Base-by-base conservation (phyloP, 306 rosid genomes). In the Alnus glutinosa region DNA sequence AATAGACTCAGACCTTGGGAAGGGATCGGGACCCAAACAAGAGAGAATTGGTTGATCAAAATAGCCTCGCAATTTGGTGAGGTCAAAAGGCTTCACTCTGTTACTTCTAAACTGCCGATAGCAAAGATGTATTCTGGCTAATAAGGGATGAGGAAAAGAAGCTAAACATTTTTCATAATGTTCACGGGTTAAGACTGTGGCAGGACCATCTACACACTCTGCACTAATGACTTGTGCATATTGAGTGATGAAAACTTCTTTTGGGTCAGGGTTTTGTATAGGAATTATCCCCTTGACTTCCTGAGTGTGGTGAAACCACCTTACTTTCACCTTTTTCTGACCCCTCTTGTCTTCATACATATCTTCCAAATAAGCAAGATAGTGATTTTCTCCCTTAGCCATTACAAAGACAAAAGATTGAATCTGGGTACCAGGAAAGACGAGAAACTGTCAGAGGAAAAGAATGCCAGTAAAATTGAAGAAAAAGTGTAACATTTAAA, bases 281-380 rank as follows among this genome's bases (percentile, higher is more conserved):
- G 91, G 87, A 80, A 78, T 70, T 58, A 83, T 89, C 70, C 96
- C 98, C 80, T 90, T 93, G 83, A 95, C 98, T 89, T 95, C 99
- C 87, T 93, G 92, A 79, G 81, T 93, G 75, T 87, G 96, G 84
- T 95, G 99, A 91, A 95, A 95, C 99, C 99, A 95, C 84, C 98
- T 87, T 76, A 93, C 99, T 83, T 91, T 95, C 37, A 95, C 97
- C 89, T 93, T 95, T 82, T 91, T 95, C 75, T 86, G 98, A 62
- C 97, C 93, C 86, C 93, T 91, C 83, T 86, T 93, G 86, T 95
- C 99, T 89, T 95, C 99, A 39, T 93, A 95, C 99, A 95, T 93
- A 82, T 95, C 99, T 80, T 95, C 99, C 75, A 93, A 66, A 86
- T 93, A 95, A 80, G 98, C 98, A 88, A 95, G 75, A 72, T 93